A percentile compares a stretch with the other conserved stretches of the same genome.
Conservation (phyloP, 148 eudicot genomes). For the Rhododendron henanense region DNA sequence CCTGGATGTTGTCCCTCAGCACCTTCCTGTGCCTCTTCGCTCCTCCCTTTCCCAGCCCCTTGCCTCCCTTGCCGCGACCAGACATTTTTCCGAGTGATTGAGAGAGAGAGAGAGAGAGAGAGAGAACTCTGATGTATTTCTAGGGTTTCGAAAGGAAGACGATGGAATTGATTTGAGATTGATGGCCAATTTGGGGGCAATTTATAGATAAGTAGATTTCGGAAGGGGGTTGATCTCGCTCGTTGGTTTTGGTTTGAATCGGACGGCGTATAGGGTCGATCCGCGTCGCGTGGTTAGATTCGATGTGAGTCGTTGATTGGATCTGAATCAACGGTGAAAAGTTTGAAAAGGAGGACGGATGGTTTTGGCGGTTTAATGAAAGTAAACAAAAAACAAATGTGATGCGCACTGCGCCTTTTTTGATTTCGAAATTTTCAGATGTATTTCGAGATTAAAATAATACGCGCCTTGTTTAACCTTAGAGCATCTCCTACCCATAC, state of each 20-base stretch:
- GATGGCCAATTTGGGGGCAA: background rate
- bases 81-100: slow-evolving; percentile 23
- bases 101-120: background rate
- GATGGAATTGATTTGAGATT: background rate
- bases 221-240: background rate
- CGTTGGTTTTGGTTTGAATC: slow-evolving; percentile 2
- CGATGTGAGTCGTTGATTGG: slow-evolving; percentile 12
- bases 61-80: slow-evolving; percentile 50
- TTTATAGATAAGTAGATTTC: background rate
- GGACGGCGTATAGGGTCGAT: slow-evolving; percentile 12
- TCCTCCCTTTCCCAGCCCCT: slow-evolving; percentile 49
- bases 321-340: background rate
- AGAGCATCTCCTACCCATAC: too few relatives aligned
- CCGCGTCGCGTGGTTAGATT: slow-evolving; percentile 2
- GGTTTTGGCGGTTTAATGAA: slow-evolving; percentile 6
- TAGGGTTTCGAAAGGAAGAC: background rate
- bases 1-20: slow-evolving; percentile 45
- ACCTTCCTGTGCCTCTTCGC: slow-evolving; percentile 46
- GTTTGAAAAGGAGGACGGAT: background rate
- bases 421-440: background rate
- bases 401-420: background rate
- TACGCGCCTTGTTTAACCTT: background rate
- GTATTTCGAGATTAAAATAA: background rate
- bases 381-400: background rate
- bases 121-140: background rate